Evolutionary conservation across 2,329 filamentous ascomycete species (phyloP).

Genomic region (Pyricularia sp.): DNA sequence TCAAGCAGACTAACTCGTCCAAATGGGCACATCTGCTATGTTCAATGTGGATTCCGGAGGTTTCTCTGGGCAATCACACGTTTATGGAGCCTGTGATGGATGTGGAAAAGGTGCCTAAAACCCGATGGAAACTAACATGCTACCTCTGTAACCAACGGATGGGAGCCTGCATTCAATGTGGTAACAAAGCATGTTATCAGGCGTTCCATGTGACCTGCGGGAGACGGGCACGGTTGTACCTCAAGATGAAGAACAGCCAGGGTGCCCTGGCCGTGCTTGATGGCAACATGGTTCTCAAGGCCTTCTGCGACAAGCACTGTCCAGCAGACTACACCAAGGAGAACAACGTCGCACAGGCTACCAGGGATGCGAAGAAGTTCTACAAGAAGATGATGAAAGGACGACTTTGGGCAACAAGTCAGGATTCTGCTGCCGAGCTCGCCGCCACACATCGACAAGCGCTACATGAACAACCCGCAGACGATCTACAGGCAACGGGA

Average conservation of each 20-base stretch:
- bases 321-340: constrained; percentile 82
- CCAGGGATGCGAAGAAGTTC: constrained; percentile 74
- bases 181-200: constrained; percentile 93
- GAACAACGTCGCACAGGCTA: constrained; percentile 72
- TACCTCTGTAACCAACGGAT: constrained; percentile 97
- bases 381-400: constrained; percentile 87
- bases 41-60: constrained; percentile 97
- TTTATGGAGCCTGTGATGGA: constrained; percentile 99
- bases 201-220: constrained; percentile 98
- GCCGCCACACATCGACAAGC: constrained; percentile 62
- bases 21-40: constrained; percentile 97
- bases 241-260: constrained; percentile 94
- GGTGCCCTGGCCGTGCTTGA: constrained; percentile 67
- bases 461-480: constrained; percentile 59
- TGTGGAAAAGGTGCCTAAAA: constrained; percentile 93
- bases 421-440: constrained; percentile 70
- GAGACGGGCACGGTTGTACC: constrained; percentile 72
- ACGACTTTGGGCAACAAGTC: constrained; percentile 85
- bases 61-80: constrained; percentile 87
- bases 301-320: constrained; percentile 93
- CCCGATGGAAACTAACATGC: constrained; percentile 85
- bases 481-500: constrained; percentile 76
- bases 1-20: constrained; percentile 93
- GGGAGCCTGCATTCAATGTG: constrained; percentile 97
- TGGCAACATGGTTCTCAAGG: constrained; percentile 78